Evolutionary conservation across 164 flowering plant genomes (phyloP), one percentile per base, ranked within the genome.

Genomic region (Kingdonia uniflora): DNA sequence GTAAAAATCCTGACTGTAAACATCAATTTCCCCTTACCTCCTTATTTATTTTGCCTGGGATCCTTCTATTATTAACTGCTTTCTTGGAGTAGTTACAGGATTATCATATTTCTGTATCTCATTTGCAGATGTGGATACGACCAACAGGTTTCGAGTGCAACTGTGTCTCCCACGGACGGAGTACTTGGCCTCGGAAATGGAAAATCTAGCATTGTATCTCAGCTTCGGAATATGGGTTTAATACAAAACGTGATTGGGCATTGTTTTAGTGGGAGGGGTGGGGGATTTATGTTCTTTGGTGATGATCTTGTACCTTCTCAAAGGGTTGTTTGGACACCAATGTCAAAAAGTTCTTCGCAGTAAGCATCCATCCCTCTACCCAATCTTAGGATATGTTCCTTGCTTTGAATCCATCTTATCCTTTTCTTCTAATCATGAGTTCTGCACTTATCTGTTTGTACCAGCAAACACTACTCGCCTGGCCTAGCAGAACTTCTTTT

Each of bases 111-210:
- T 29, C 4, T 29, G 35, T 3, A 29, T 29, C 35, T 11, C 5
- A 12, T 22, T 14, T 59, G 35, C 77, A 88, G 97, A 37, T 94
- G 99, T 66, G 97, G 98, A 19, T 87, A 87, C 58, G 89, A 92
- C 73, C 96, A 94, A 66, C 56, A 52, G 23, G 54, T 51, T 37
- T n/a, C 76, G 46, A 74, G 72, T 4, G 80, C 74, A 20, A n/a
- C 57, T 15, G 1, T 52, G 45, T 77, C 79, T 68, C 76, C 80
- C 16, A 59, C 81, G 12, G 99, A 89, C 60, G 99, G 97, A 58
- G 73, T 89, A 2, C 82, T 94, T 47, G 99, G 99, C 24, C 91
- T 89, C 50, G 96, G 99, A 19, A 75, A 43, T 47, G 92, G 97
- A 14, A 75, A 74, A 65, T 22, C 80, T 16, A 77, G 86, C 76